These are phyloP conservation scores for Rhypophila decipiens DNA, from an alignment of 495 filamentous ascomycete genomes.

Conservation along the genomic window DNA sequence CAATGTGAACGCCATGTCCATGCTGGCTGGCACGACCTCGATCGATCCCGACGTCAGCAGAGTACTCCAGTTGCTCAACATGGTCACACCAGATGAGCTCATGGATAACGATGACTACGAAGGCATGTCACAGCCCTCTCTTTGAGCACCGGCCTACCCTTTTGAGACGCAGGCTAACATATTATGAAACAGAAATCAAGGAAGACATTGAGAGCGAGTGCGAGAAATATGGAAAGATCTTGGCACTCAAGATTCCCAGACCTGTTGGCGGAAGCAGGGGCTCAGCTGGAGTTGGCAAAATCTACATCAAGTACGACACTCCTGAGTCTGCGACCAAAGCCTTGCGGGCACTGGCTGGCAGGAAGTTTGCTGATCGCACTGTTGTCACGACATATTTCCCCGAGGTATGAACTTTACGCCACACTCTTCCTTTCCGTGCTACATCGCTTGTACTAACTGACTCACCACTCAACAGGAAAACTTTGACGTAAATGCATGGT, in stretches of 20 bases:
- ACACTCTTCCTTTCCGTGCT: not conserved
- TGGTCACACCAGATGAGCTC: slow-evolving; percentile 94
- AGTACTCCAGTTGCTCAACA: slow-evolving; percentile 90
- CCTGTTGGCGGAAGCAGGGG: slow-evolving; percentile 75
- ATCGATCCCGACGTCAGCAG: slow-evolving; percentile 66
- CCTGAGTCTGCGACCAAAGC: slow-evolving; percentile 76
- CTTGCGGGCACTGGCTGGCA: slow-evolving; percentile 76
- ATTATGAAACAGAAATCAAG: slow-evolving; percentile 64
- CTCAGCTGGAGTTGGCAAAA: slow-evolving; percentile 90
- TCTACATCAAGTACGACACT: slow-evolving; percentile 87
- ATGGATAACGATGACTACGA: slow-evolving; percentile 92
- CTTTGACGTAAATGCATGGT: slow-evolving; percentile 75
- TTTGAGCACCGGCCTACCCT: not conserved
- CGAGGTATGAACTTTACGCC: slow-evolving; percentile 73
- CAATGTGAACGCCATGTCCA: slow-evolving; percentile 96
- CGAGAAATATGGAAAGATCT: slow-evolving; percentile 75
- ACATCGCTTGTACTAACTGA: not conserved
- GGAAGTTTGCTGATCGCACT: slow-evolving; percentile 92
- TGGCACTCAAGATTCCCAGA: slow-evolving; percentile 85
- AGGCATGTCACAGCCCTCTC: slow-evolving; percentile 44
- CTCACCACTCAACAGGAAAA: slow-evolving; percentile 53
- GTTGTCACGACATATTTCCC: slow-evolving; percentile 95
- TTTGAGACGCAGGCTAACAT: slow-evolving; percentile 7
- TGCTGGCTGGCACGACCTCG: slow-evolving; percentile 91
- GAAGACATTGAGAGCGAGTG: slow-evolving; percentile 92